Base-by-base conservation (phyloP, 176 grass and related monocot genomes). In the sorghum (Sorghum bicolor) region DNA sequence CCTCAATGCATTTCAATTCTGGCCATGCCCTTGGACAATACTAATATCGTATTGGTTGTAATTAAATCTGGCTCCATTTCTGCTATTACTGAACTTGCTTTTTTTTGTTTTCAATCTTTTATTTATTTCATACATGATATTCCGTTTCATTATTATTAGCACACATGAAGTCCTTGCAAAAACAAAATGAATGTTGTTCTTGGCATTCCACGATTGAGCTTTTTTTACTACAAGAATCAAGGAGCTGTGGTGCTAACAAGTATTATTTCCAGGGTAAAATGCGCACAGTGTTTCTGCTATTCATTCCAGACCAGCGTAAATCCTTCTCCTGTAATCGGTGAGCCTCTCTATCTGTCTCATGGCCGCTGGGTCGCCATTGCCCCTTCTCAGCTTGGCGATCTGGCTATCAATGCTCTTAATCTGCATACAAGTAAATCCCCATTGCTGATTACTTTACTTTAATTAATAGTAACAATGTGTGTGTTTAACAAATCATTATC, bases 291-390 rank as follows among this genome's bases (percentile, higher is more conserved):
- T 34, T 66, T 32, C 14, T 65, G 0, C 1, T 7, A 29, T 57
- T 57, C 43, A 76, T 37, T 76, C 29, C 4, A 58, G 45, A 12
- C 47, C 48, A 1, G 1, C 8, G 19, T 80, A 48, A 63, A 81
- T 85, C 19, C 33, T 81, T 70, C 32, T 62, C 70, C 50, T 89
- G 0, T 43, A 36, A 19, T 66, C 48, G 12, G 2, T 63, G 38
- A 89, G 30, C 70, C 12, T 47, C 40, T 89, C 15, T 1, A 89
- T 81, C 82, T 80, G 50, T 3, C 38, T 16, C 45, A 10, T 61
- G 26, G 17, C 60, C 22, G 12, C 69, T 12, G 48, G 13, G 5
- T 7, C 40, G 34, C 15, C 61, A 30, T 75, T 69, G 45, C 13
- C 63, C 0, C 31, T 76, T 13, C 12, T 50, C 12, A 89, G 30